Base-by-base conservation (phyloP, 129 eudicot genomes). In the Scalesia atractyloides region DNA sequence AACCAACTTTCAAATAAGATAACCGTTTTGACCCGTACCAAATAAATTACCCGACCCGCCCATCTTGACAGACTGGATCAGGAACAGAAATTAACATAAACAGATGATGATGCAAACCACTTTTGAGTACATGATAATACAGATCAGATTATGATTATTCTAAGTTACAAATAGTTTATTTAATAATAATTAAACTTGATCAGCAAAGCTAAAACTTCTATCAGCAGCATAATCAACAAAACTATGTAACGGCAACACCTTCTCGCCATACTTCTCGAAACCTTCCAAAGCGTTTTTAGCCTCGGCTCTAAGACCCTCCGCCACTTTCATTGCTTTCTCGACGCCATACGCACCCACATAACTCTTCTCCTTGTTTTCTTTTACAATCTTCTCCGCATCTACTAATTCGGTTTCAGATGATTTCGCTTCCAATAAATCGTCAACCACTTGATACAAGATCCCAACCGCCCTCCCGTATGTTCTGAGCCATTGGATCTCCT, bases 161-260 rank as follows among this genome's bases (percentile, higher is more conserved):
- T 5, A 14, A 60, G 44, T 60, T 60, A 33, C 66, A 4, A 1
- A 60, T 14, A 11, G 44, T 30, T 26, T 6, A 26, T 46, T n/a
- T n/a, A n/a, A n/a, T 43, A 77, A 66, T 53, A 26, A 69, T 76
- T 47, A 79, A 73, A 64, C 72, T 52, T 80, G 74, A 81, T 80
- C 83, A 61, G 75, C 85, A 72, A 89, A 75, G 61, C 84, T 87
- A 81, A 93, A 93, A 48, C 92, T 84, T 84, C 98, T 86, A 60
- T 89, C 96, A 14, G 79, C 91, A 54, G 98, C 98, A 82, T 85
- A 93, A 79, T 93, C 98, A 8, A 93, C 89, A 68, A 93, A 93
- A 80, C 97, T 90, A 61, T 89, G 90, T 17, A 93, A 78, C 0
- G 98, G 97, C n/a, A 82, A 18, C 65, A 90, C 90, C 74, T 74